These are phyloP conservation scores for Neurospora discreta DNA, from an alignment of 495 filamentous ascomycete genomes.

Conservation along the genomic window DNA sequence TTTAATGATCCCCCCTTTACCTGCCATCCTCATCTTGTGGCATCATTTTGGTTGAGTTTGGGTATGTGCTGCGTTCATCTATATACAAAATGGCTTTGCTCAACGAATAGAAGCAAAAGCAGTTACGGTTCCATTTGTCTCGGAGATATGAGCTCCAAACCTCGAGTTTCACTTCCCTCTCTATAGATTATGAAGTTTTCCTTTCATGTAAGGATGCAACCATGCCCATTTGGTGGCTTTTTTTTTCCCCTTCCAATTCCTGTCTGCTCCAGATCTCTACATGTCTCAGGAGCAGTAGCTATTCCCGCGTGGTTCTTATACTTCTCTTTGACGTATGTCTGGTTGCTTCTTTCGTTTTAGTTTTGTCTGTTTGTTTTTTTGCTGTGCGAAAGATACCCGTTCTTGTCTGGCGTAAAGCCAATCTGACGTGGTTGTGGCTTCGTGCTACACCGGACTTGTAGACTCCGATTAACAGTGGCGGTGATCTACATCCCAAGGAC, in stretches of 20 bases:
- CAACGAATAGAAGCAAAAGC: not conserved
- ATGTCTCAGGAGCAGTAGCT: not conserved
- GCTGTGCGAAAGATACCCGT: not conserved
- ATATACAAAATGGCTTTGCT: not conserved
- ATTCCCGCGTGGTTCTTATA: not conserved
- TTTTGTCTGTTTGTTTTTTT: too few species aligned
- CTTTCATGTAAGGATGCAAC: not conserved
- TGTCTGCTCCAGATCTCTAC: not conserved
- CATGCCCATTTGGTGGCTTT: not conserved
- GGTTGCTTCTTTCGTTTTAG: not conserved
- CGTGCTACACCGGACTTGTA: not conserved
- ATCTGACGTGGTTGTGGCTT: not conserved
- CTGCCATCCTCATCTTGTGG: not conserved
- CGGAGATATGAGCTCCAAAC: not conserved
- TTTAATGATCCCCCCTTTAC: not conserved
- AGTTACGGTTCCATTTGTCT: not conserved
- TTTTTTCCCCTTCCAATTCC: not conserved
- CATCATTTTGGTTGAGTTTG: not conserved
- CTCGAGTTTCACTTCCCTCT: not conserved
- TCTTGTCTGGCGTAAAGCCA: not conserved
- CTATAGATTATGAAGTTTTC: not conserved
- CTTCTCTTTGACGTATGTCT: not conserved
- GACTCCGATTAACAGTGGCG: not conserved
- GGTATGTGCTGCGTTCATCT: not conserved
- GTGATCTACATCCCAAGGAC: not conserved